Evolutionary conservation across 768 basidiomycete species (phyloP).

Genomic region (Lyophyllum decastes): DNA sequence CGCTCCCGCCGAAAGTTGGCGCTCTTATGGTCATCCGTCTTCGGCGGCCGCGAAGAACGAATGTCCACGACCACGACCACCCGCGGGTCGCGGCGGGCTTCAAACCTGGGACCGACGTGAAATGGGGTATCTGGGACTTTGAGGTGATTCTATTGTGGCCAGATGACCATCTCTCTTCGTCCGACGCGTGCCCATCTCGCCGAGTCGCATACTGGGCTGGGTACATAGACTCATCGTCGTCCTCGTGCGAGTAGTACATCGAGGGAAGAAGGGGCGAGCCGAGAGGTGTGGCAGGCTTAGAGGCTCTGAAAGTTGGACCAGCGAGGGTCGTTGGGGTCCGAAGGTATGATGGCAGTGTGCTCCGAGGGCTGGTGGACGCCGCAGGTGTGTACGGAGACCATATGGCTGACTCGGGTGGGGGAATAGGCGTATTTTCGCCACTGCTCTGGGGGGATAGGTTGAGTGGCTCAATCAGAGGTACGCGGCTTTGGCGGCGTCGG

Average conservation of each 20-base stretch:
- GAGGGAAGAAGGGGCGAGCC: conserved; percentile 38
- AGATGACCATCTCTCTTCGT: conserved; percentile 39
- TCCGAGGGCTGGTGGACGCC: conserved; percentile 39
- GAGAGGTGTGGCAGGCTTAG: conserved; percentile 42
- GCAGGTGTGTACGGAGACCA: conserved; percentile 45
- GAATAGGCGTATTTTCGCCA: conserved; percentile 23
- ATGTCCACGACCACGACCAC: conserved; percentile 52
- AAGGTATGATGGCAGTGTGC: conserved; percentile 35
- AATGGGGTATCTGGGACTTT: conserved; percentile 27
- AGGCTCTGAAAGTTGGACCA: conserved; percentile 42
- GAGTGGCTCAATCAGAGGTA: conserved; percentile 28
- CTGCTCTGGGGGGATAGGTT: conserved; percentile 31
- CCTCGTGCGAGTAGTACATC: conserved; percentile 35
- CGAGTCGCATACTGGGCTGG: conserved; percentile 49
- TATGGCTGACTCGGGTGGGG: conserved; percentile 35
- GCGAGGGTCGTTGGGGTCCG: conserved; percentile 39
- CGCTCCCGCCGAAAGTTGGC: conserved; percentile 30
- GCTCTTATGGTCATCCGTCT: conserved; percentile 52
- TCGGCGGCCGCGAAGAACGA: conserved; percentile 54
- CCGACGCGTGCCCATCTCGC: conserved; percentile 33
- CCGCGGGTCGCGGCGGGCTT: conserved; percentile 21
- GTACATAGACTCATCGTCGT: conserved; percentile 53
- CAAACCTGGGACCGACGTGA: conserved; percentile 37
- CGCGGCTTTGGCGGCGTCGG: conserved; percentile 36
- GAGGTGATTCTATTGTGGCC: conserved; percentile 17